A percentile compares a stretch with the other conserved stretches of the same genome.
Conservation (phyloP, 371 early-diverging fungal species). For the Rhizomucor miehei region DNA sequence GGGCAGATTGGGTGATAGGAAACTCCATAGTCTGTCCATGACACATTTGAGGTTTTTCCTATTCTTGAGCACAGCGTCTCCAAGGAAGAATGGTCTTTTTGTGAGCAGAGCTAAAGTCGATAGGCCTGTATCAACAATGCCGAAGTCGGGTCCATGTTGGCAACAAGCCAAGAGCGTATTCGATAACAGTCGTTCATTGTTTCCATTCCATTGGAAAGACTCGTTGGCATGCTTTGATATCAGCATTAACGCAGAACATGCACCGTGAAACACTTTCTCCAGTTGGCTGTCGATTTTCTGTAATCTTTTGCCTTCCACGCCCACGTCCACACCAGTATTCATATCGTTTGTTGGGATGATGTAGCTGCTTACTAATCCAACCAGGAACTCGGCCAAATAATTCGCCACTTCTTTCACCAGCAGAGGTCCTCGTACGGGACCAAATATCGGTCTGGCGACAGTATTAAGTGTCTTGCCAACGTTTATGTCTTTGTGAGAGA, state of each 20-base stretch:
- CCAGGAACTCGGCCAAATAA: slow-evolving; percentile 23
- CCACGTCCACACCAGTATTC: slow-evolving; percentile 33
- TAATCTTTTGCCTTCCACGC: slow-evolving; percentile 35
- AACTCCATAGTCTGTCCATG: slow-evolving; percentile 47
- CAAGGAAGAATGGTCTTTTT: slow-evolving; percentile 17
- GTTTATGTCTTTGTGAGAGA: background rate
- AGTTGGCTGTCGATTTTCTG: slow-evolving; percentile 32
- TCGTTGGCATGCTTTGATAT: slow-evolving; percentile 21
- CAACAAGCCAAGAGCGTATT: slow-evolving; percentile 46
- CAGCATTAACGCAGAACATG: slow-evolving; percentile 22
- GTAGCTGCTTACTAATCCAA: slow-evolving; percentile 30
- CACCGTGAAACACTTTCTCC: slow-evolving; percentile 27
- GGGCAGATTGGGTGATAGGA: slow-evolving; percentile 36
- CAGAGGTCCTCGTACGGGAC: slow-evolving; percentile 30
- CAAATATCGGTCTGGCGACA: slow-evolving; percentile 28
- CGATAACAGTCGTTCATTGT: slow-evolving; percentile 15
- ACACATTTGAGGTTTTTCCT: slow-evolving; percentile 17
- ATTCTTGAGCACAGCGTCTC: slow-evolving; percentile 13
- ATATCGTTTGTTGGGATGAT: slow-evolving; percentile 25
- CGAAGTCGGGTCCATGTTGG: slow-evolving; percentile 43
- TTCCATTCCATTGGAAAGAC: slow-evolving; percentile 14
- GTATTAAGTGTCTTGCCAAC: slow-evolving; percentile 4
- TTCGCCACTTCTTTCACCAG: slow-evolving; percentile 32
- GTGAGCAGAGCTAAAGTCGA: slow-evolving; percentile 36
- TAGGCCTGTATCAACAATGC: slow-evolving; percentile 44